Percentiles rank a stretch among this genome's conserved stretches.
Evolutionary conservation across 1,284 basidiomycete genomes (phyloP).

Genomic region (Heterobasidion irregulare): DNA sequence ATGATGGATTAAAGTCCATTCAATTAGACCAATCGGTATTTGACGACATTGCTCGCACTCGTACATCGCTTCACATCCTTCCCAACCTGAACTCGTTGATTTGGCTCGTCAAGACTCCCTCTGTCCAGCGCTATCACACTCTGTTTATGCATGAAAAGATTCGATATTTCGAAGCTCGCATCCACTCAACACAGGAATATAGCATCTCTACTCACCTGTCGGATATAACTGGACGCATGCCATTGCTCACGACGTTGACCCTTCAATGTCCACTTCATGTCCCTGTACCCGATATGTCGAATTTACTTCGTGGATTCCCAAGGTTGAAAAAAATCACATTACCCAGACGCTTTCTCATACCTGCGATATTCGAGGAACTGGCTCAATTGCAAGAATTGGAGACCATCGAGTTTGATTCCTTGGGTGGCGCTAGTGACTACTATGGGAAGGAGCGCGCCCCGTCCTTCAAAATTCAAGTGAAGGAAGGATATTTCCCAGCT

Average conservation of each 20-base stretch:
- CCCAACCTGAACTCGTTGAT: conserved; percentile 44
- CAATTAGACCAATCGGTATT: conserved; percentile 23
- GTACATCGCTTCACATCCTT: conserved; percentile 40
- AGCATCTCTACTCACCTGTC: conserved; percentile 30
- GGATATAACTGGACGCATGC: conserved; percentile 45
- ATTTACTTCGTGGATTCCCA: conserved; percentile 29
- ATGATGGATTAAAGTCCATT: conserved; percentile 6
- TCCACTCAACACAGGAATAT: conserved; percentile 13
- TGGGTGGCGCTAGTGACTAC: conserved; percentile 22
- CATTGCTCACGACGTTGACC: conserved; percentile 31
- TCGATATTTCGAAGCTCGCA: conserved; percentile 23
- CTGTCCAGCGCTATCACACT: conserved; percentile 22
- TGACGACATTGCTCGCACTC: conserved; percentile 46
- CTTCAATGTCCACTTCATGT: no score
- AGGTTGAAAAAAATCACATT: conserved; percentile 40
- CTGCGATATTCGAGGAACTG: conserved; percentile 33
- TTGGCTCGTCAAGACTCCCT: conserved; percentile 22
- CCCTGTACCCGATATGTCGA: not conserved
- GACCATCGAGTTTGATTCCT: conserved; percentile 38
- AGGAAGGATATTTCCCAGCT: conserved; percentile 42
- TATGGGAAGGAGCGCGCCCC: conserved; percentile 21
- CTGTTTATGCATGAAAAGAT: conserved; percentile 37
- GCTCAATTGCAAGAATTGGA: conserved; percentile 36
- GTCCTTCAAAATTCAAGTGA: conserved; percentile 32
- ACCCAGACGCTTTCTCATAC: conserved; percentile 43